Base-by-base conservation (phyloP, 768 basidiomycete species). In the Tephrocybe sp. region DNA sequence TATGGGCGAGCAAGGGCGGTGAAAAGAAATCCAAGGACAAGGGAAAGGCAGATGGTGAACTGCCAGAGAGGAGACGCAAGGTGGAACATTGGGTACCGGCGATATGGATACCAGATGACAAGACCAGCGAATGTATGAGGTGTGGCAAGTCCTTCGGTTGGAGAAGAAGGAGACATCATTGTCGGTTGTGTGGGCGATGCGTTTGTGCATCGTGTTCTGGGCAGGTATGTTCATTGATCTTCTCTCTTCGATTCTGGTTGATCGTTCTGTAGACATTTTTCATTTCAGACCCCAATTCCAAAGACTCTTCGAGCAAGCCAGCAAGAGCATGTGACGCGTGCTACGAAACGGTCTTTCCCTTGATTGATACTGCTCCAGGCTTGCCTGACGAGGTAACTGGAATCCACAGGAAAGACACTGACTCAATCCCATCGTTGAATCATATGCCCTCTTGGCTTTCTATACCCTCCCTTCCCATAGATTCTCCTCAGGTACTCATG, bases 31-130 rank as follows among this genome's bases (percentile, higher is more conserved):
- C 43, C 2, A 64, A 64, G 47, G 53, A 35, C 18, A 62, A 59
- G 40, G 60, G 34, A 51, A 51, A 53, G 27, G 40, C 38, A 27
- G 38, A 48, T 36, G 54, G 52, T 32, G 22, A 53, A 49, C 58
- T 42, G 45, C 44, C 44, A 44, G 72, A 76, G 56, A 69, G 74
- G 57, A 64, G 82, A 34, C 72, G 75, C 9, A 78, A 71, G 60
- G 86, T 88, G 46, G 88, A 89, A 37, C 83, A 89, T 65, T 96
- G 92, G 72, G 82, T 92, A 1, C 93, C 94, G 4, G 88, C 94
- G 0, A 80, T 96, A 21, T 97, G 94, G 94, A 85, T 95, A 25
- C 92, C 94, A 0, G 92, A 97, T 61, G 79, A 82, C 51, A 89
- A 80, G 64, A 86, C 89, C n/a, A 79, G 80, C 46, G 74, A 77